Percentiles rank a stretch among this genome's conserved stretches.
phyloP scores from a whole-genome alignment of 805 yeast genomes.

The Citeromyces matritensis region DNA sequence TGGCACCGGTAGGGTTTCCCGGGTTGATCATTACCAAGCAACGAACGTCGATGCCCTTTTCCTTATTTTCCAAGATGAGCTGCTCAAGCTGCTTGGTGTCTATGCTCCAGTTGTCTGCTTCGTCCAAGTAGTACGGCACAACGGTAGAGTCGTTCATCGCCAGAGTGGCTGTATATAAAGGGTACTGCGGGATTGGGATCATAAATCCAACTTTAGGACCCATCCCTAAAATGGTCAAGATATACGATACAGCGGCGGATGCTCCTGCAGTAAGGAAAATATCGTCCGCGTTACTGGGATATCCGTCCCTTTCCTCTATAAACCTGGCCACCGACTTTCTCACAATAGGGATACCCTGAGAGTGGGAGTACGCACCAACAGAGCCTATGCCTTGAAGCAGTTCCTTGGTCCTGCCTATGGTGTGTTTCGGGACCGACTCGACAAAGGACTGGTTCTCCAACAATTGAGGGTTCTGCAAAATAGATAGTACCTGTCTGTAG shows the following conservation, averaged over 20 bases:
- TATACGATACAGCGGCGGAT: conserved; percentile 77
- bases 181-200: conserved; percentile 97
- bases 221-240: conserved; percentile 54
- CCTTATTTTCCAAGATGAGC: conserved; percentile 29
- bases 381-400: conserved; percentile 58
- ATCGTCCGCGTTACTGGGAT: conserved; percentile 46
- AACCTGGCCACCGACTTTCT: conserved; percentile 73
- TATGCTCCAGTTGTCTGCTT: conserved; percentile 72
- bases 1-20: conserved; percentile 96
- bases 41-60: conserved; percentile 46
- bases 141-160: conserved; percentile 74
- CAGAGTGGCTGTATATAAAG: conserved; percentile 89
- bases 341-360: conserved; percentile 70
- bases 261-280: conserved; percentile 90
- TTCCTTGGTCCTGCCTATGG: conserved; percentile 49
- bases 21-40: conserved; percentile 92
- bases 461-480: conserved; percentile 74
- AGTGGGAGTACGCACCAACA: conserved; percentile 89
- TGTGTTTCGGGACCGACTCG: conserved; percentile 44
- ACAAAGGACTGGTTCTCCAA: conserved; percentile 19
- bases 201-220: conserved; percentile 65
- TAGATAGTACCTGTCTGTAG: conserved; percentile 79
- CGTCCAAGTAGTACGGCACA: conserved; percentile 78
- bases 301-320: conserved; percentile 69
- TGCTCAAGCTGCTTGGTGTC: conserved; percentile 48